These are phyloP conservation scores for Calocybe gambosa DNA, from an alignment of 1,284 basidiomycete species.

Conservation along the genomic window DNA sequence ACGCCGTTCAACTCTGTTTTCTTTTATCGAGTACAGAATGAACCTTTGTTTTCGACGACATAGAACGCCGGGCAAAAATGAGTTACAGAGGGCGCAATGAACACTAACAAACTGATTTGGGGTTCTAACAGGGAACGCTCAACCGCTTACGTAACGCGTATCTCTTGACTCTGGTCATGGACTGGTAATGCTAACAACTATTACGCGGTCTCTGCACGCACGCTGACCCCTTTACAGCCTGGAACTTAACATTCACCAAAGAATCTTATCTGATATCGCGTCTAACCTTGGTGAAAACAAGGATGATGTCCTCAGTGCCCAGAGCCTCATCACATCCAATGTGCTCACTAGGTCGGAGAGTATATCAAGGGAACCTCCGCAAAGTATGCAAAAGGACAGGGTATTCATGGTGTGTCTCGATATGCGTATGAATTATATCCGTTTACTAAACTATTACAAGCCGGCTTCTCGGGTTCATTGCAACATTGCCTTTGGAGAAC, in stretches of 20 bases:
- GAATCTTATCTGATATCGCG: slow-evolving; percentile 78
- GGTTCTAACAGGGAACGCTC: too few species aligned
- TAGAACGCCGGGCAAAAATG: too few species aligned
- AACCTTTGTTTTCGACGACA: too few species aligned
- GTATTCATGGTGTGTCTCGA: slow-evolving; percentile 53
- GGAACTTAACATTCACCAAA: slow-evolving; percentile 75
- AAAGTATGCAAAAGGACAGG: slow-evolving; percentile 21
- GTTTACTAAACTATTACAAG: slow-evolving; percentile 17
- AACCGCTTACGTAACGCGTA: too few species aligned
- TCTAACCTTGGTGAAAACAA: slow-evolving; percentile 48
- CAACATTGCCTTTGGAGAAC: slow-evolving; percentile 73
- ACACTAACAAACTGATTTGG: too few species aligned
- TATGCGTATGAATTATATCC: not conserved
- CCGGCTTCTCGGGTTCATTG: slow-evolving; percentile 64
- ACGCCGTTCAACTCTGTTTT: too few species aligned
- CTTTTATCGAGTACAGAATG: too few species aligned
- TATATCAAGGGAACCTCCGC: slow-evolving; percentile 18
- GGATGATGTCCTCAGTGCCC: slow-evolving; percentile 42
- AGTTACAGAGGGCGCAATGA: too few species aligned
- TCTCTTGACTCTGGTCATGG: slow-evolving; percentile 21
- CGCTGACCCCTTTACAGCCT: slow-evolving; percentile 33
- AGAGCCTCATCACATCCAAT: slow-evolving; percentile 55
- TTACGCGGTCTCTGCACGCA: not conserved
- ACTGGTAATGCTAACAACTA: slow-evolving; percentile 24
- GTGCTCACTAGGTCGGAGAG: slow-evolving; percentile 38